Conservation (phyloP, 352 stramenopile genomes). For the Phytophthora megakarya region DNA sequence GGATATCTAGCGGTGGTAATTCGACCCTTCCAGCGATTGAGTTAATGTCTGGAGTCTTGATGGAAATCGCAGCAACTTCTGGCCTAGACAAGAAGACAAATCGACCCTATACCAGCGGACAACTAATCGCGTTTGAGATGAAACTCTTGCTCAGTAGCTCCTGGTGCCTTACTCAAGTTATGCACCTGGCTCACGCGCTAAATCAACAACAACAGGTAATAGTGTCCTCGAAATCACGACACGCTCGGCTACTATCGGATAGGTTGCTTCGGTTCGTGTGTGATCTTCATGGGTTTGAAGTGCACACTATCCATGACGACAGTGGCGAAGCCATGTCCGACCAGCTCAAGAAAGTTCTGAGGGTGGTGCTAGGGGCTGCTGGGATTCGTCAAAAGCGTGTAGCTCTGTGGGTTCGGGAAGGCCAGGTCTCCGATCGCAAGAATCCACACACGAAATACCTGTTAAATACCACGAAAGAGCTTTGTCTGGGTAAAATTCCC, state of each 20-base stretch:
- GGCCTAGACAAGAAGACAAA: not conserved
- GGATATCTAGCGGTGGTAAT: not conserved
- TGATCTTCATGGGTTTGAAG: conserved; percentile 42
- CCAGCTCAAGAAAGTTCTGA: conserved; percentile 4
- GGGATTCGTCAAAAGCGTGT: conserved; percentile 45
- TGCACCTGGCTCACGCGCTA: conserved; percentile 48
- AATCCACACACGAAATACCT: conserved; percentile 12
- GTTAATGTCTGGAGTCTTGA: conserved; percentile 21
- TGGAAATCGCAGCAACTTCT: conserved; percentile 28
- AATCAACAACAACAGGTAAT: conserved; percentile 36
- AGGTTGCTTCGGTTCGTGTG: conserved; percentile 45
- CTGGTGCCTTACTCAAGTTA: conserved; percentile 37
- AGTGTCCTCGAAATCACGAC: conserved; percentile 21
- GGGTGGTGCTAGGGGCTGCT: conserved; percentile 18
- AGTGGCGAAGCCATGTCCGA: not conserved
- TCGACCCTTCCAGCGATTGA: conserved; percentile 7
- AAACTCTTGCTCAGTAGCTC: conserved; percentile 41
- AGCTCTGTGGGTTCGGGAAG: conserved; percentile 38
- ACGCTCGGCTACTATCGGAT: conserved; percentile 18
- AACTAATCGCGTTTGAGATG: conserved; percentile 18
- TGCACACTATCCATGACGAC: conserved; percentile 19
- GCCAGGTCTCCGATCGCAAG: conserved; percentile 7
- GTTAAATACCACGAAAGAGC: conserved; percentile 34
- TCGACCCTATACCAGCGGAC: conserved; percentile 13
- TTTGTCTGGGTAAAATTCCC: conserved; percentile 40